These are phyloP conservation scores for Naganishia vishniacii DNA, from an alignment of 768 basidiomycete genomes.

Conservation along the genomic window DNA sequence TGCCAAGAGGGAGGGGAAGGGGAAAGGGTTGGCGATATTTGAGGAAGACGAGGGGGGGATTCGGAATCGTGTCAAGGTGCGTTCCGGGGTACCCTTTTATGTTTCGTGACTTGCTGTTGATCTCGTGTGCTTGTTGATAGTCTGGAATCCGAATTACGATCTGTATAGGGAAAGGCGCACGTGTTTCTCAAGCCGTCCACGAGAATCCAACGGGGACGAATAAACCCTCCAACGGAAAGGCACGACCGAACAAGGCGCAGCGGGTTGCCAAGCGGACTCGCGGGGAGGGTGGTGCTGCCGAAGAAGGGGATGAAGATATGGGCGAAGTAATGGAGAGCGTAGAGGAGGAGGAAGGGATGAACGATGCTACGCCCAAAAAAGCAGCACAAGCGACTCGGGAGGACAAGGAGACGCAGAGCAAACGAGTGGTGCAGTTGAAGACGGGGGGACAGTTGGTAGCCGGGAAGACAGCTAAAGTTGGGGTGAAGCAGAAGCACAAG, in stretches of 20 bases:
- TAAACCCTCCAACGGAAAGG: background rate
- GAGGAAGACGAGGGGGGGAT: conserved; percentile 13
- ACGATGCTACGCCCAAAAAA: conserved; percentile 5
- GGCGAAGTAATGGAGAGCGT: background rate
- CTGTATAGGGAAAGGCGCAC: conserved; percentile 28
- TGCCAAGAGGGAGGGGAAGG: background rate
- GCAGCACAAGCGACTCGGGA: background rate
- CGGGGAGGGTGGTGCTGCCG: background rate
- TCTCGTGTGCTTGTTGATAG: too few species aligned
- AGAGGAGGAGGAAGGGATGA: conserved; percentile 11
- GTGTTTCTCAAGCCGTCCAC: conserved; percentile 15
- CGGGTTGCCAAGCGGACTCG: conserved; percentile 18
- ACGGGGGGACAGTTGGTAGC: background rate
- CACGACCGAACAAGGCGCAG: conserved; percentile 31
- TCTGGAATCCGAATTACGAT: conserved; percentile 9
- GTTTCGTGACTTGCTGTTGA: too few species aligned
- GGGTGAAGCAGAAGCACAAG: background rate
- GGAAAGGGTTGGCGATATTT: conserved; percentile 2
- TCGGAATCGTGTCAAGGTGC: conserved; percentile 2
- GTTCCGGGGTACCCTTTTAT: background rate
- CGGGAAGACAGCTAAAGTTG: background rate
- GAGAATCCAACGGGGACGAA: background rate
- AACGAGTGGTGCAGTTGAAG: background rate
- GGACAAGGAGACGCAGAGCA: background rate
- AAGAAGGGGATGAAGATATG: background rate